Evolutionary conservation across 805 yeast genomes (phyloP), one percentile per base, ranked within the genome.

Genomic region (Pichia pseudocactophila): DNA sequence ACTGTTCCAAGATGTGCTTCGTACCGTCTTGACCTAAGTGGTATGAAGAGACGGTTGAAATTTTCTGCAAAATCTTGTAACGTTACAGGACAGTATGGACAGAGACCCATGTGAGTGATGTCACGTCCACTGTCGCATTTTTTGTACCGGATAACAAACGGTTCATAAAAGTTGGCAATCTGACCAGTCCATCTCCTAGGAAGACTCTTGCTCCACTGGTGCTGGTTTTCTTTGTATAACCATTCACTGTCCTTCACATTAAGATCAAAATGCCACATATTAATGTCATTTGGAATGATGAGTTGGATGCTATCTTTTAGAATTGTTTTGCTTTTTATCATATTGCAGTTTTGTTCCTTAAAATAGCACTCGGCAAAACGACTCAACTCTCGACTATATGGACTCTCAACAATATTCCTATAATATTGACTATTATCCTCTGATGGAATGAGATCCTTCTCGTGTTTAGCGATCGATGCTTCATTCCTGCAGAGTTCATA

Each of bases 1-100:
- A 55, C 54, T 35, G 53, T 57, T 6, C 60, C 51, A 28, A 61
- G 54, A 42, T 61, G 65, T 31, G 59, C 63, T n/a, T 56, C 49
- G 36, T 61, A 61, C 22, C 49, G n/a, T 48, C 5, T 58, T 53
- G 17, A 53, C 55, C 36, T 50, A 50, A 44, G 52, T 40, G 37
- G 54, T 56, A 38, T 50, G 41, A 58, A 61, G 5, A 50, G 44
- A n/a, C 37, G 44, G 32, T 48, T 45, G 16, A 40, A 36, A 9
- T 28, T 28, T 17, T 17, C 20, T 8, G 13, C 12, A 22, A 43
- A 35, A 13, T 41, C 38, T 7, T 19, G 16, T n/a, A 36, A 38
- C 8, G 47, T 40, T 15, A 34, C 37, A n/a, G 42, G 42, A 45
- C 64, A 59, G 39, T 58, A 59, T 7, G 63, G 63, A 37, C 64